Conservation (phyloP, 805 yeast genomes). For the Diddensiella caesifluorescens region DNA sequence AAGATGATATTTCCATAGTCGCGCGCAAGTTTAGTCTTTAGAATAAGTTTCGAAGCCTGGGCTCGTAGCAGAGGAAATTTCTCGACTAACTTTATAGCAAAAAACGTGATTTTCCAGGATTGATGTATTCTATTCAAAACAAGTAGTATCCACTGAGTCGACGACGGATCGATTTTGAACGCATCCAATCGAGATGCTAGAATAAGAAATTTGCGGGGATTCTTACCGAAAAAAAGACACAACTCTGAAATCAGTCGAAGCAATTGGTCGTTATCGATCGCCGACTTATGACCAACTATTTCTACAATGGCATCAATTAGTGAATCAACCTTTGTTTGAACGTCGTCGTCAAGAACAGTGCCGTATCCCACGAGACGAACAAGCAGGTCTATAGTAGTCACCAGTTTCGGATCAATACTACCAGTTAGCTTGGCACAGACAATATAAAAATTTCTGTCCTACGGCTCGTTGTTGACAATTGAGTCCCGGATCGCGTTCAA, state of each 20-base stretch:
- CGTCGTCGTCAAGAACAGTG: too few relatives aligned
- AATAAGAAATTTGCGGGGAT: neutral
- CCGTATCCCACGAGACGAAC: too few relatives aligned
- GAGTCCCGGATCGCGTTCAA: too few relatives aligned
- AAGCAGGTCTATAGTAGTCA: too few relatives aligned
- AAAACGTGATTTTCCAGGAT: constrained; percentile 1
- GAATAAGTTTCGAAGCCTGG: neutral
- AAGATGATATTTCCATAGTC: neutral
- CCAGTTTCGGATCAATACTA: too few relatives aligned
- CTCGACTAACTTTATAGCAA: neutral
- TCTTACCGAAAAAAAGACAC: neutral
- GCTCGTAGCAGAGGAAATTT: neutral
- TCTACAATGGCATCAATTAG: neutral
- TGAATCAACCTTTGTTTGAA: neutral
- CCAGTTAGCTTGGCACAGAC: too few relatives aligned
- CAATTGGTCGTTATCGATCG: too few relatives aligned
- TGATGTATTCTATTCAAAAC: neutral
- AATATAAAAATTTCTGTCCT: too few relatives aligned
- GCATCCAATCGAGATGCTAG: neutral
- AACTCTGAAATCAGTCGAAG: too few relatives aligned
- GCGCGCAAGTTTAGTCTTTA: neutral
- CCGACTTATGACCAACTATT: neutral
- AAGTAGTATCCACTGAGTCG: neutral
- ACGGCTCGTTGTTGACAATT: too few relatives aligned
- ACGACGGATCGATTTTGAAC: neutral